Base-by-base conservation (phyloP, 345 rosid species). In the Syzygium aromaticum region DNA sequence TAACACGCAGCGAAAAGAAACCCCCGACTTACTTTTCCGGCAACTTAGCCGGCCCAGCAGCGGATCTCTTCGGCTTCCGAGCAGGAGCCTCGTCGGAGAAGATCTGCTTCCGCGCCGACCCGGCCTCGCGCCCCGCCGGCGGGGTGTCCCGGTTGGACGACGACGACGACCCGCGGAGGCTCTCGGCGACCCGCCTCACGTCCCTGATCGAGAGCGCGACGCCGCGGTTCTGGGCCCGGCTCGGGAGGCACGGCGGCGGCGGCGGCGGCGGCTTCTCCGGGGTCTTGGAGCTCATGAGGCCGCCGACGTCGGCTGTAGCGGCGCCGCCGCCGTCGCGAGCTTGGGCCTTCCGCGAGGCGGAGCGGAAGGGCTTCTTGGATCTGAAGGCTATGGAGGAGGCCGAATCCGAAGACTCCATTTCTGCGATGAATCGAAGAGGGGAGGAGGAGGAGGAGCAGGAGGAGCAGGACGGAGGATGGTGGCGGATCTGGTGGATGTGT, bases 161-260 rank as follows among this genome's bases (percentile, higher is more conserved):
- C 46, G 46, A 4, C 43, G 43, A 6, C 46, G 86, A 85, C 28
- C 89, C 89, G 2, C 92, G 90, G n/a, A 88, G 90, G 89, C 89
- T 89, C 87, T 91, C 93, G 73, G 96, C 96, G 0, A 87, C 94
- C 21, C 90, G 89, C 54, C 96, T 94, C n/a, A 95, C 89, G 86
- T 95, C 96, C 85, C 90, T 87, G 46, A 93, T 88, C 3, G 98
- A 95, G 67, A 95, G 89, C 8, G 96, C 96, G 0, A 90, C 91
- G 23, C 94, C 91, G 46, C 94, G 90, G 92, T 91, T 93, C 82
- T 93, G 90, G 52, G 90, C 84, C n/a, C 96, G 93, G 83, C 87
- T 89, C 49, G 89, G 88, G 57, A 51, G 87, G 51, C 28, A 77
- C 80, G 89, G 87, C 80, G 86, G 91, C 46, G 43, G 43, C 43